Percentiles rank a stretch among this genome's conserved stretches.
phyloP scores from a whole-genome alignment of 2,329 filamentous ascomycete genomes.

The Diaporthe australafricana region DNA sequence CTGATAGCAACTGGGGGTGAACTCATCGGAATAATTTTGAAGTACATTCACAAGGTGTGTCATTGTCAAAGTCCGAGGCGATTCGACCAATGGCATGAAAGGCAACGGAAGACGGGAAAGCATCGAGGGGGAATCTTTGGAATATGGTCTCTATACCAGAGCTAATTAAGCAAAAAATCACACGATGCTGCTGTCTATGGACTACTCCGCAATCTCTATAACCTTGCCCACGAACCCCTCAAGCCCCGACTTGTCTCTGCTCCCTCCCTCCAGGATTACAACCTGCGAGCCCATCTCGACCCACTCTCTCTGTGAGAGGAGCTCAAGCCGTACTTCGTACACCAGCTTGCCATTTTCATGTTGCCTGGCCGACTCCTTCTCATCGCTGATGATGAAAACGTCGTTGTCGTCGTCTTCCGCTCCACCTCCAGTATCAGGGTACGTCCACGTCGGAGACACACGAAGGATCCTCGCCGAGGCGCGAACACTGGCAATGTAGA shows the following conservation, averaged over 20 bases:
- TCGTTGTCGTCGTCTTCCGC: slow-evolving; percentile 58
- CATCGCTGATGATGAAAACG: slow-evolving; percentile 68
- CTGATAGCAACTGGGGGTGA: neutral
- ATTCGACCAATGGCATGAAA: neutral
- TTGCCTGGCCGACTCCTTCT: slow-evolving; percentile 50
- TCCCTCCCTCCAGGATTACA: slow-evolving; percentile 78
- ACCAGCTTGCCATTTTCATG: slow-evolving; percentile 44
- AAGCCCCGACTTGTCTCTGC: slow-evolving; percentile 73
- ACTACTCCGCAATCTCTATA: slow-evolving; percentile 68
- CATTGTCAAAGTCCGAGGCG: neutral
- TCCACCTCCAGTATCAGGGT: slow-evolving; percentile 41
- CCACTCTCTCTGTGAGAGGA: slow-evolving; percentile 78
- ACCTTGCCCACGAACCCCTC: slow-evolving; percentile 80
- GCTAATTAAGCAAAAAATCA: neutral
- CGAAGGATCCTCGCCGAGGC: slow-evolving; percentile 81
- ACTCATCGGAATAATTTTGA: neutral
- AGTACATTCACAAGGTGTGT: neutral
- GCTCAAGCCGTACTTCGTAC: slow-evolving; percentile 73
- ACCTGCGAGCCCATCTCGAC: slow-evolving; percentile 78
- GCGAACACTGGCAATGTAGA: slow-evolving; percentile 89
- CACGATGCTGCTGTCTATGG: neutral
- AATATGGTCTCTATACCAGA: neutral
- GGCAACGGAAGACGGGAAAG: neutral
- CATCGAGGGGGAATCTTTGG: neutral
- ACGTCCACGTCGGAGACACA: slow-evolving; percentile 51